A percentile compares a stretch with the other conserved stretches of the same genome.
These are phyloP conservation scores for Ziziphus jujuba DNA, from an alignment of 306 rosid genomes.

Conservation along the genomic window DNA sequence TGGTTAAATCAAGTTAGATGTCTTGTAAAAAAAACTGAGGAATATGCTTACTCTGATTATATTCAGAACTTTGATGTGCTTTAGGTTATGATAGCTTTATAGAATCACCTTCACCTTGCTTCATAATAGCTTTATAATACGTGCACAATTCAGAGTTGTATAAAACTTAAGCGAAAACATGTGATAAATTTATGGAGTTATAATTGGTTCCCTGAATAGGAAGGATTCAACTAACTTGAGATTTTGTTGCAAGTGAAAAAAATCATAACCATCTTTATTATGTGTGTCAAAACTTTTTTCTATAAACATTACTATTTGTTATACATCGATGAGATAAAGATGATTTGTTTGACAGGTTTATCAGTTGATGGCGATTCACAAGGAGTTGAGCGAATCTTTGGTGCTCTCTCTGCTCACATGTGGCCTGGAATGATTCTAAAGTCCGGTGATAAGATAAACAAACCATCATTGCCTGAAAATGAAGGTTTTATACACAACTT, in stretches of 20 bases:
- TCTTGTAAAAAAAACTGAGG: background rate
- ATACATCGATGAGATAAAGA: constrained; percentile 4
- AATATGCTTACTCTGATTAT: constrained; percentile 7
- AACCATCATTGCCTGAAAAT: constrained; percentile 58
- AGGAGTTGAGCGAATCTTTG: constrained; percentile 82
- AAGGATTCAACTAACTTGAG: background rate
- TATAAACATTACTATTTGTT: background rate
- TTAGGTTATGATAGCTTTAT: background rate
- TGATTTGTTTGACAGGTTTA: constrained; percentile 56
- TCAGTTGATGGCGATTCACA: constrained; percentile 81
- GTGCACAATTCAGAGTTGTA: background rate
- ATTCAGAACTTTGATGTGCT: background rate
- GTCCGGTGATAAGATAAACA: constrained; percentile 67
- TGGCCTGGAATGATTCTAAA: constrained; percentile 96
- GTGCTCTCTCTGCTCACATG: constrained; percentile 92
- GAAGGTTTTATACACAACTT: constrained; percentile 51
- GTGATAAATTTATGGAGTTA: background rate
- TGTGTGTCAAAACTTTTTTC: background rate
- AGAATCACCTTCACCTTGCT: background rate
- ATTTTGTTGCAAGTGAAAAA: background rate
- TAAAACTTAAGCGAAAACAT: background rate
- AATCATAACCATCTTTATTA: too few relatives aligned
- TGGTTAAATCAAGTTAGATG: background rate
- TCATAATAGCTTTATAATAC: background rate
- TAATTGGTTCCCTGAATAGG: background rate